phyloP scores from a whole-genome alignment of 495 filamentous ascomycete genomes.

The Aspergillus avenaceus region DNA sequence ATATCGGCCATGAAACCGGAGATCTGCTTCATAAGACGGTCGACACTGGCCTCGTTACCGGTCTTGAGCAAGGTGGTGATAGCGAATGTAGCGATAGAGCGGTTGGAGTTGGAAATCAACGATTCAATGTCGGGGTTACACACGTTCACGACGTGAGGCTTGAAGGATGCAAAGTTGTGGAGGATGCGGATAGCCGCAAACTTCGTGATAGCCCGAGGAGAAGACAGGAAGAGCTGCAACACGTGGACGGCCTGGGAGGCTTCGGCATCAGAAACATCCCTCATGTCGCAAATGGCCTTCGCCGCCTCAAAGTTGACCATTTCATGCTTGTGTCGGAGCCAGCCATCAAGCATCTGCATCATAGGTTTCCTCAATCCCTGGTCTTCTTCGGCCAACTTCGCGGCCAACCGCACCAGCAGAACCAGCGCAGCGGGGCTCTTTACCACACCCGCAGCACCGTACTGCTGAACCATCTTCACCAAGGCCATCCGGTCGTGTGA shows the following conservation, averaged over 20 bases:
- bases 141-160: conserved; percentile 83
- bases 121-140: conserved; percentile 98
- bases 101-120: conserved; percentile 92
- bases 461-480: conserved; percentile 99
- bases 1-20: conserved; percentile 97
- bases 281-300: conserved; percentile 93
- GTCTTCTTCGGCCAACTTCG: conserved; percentile 94
- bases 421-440: conserved; percentile 93
- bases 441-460: conserved; percentile 81
- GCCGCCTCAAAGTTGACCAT: conserved; percentile 99
- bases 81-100: conserved; percentile 95
- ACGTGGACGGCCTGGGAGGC: conserved; percentile 90
- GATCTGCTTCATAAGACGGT: conserved; percentile 98
- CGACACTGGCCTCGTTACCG: conserved; percentile 93
- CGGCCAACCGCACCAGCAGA: conserved; percentile 87
- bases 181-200: conserved; percentile 97
- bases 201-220: conserved; percentile 94
- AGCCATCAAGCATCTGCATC: conserved; percentile 92
- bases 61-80: conserved; percentile 98
- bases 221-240: conserved; percentile 93
- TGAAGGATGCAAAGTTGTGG: conserved; percentile 92
- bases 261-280: conserved; percentile 88
- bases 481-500: conserved; percentile 95
- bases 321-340: conserved; percentile 97
- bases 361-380: conserved; percentile 82